Evolutionary conservation across 2,329 filamentous ascomycete species (phyloP).

Genomic region (Fusarium tjaetaba): DNA sequence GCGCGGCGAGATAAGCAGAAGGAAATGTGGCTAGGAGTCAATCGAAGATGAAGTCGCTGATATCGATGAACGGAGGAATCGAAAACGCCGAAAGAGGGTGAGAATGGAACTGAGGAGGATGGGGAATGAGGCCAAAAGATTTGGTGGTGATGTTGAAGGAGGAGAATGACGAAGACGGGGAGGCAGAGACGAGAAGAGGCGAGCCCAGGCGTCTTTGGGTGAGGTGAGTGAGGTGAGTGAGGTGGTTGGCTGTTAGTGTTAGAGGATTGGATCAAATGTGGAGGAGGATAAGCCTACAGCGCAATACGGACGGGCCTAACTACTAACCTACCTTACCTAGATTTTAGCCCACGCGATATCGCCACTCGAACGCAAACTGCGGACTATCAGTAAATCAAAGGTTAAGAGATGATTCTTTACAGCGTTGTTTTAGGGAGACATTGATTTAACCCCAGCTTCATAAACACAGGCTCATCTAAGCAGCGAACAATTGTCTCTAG

Average conservation of each 20-base stretch:
- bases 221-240: constrained; percentile 10
- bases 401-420: neutral
- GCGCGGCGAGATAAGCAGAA: constrained; percentile 28
- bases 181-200: constrained; percentile 25
- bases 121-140: constrained; percentile 12
- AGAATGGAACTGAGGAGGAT: constrained; percentile 7
- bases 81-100: constrained; percentile 21
- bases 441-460: neutral
- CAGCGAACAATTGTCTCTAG: neutral
- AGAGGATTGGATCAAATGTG: constrained; percentile 23
- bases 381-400: neutral
- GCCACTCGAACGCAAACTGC: constrained; percentile 20
- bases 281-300: constrained; percentile 27
- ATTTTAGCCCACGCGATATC: constrained; percentile 33
- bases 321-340: neutral
- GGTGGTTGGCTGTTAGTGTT: neutral
- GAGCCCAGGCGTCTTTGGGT: neutral
- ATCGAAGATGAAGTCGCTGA: neutral
- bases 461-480: neutral
- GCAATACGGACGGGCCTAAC: neutral
- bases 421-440: neutral
- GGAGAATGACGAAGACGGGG: constrained; percentile 27
- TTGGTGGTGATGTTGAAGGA: constrained; percentile 15
- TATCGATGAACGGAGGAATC: constrained; percentile 11
- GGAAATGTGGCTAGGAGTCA: neutral